Percentiles rank a stretch among this genome's conserved stretches.
Evolutionary conservation across 139 green algal genomes (phyloP).

Genomic region (Choricystis sp.): DNA sequence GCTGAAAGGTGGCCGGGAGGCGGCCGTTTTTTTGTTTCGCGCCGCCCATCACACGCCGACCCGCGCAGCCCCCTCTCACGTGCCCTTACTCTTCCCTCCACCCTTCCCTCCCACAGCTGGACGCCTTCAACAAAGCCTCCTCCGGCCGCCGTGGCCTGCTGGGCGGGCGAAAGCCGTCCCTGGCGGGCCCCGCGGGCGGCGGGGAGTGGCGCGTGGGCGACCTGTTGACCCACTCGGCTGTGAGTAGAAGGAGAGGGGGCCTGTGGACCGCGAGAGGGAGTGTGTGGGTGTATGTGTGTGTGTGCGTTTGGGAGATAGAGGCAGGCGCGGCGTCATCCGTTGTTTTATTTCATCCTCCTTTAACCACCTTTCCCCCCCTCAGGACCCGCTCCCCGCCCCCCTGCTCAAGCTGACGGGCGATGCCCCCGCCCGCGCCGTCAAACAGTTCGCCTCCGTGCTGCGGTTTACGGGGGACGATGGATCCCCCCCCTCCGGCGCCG

Average conservation of each 20-base stretch:
- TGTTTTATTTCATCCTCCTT: too few relatives aligned
- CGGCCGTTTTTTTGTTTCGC: too few relatives aligned
- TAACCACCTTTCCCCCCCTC: slow-evolving; percentile 35
- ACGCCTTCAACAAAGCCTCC: slow-evolving; percentile 42
- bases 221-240: too few relatives aligned
- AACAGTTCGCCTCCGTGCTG: slow-evolving; percentile 76
- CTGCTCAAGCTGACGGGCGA: slow-evolving; percentile 73
- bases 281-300: too few relatives aligned
- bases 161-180: slow-evolving; percentile 32
- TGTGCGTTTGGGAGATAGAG: too few relatives aligned
- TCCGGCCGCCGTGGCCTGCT: slow-evolving; percentile 22
- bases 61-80: background rate
- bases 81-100: background rate
- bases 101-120: slow-evolving; percentile 25
- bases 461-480: slow-evolving; percentile 58
- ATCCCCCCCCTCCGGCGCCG: slow-evolving; percentile 15
- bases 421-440: slow-evolving; percentile 58
- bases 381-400: slow-evolving; percentile 73
- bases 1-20: too few relatives aligned
- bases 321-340: too few relatives aligned
- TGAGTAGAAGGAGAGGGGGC: too few relatives aligned
- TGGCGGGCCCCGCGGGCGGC: slow-evolving; percentile 33
- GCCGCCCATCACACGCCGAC: background rate
- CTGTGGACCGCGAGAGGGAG: too few relatives aligned
- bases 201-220: too few relatives aligned